A percentile compares a stretch with the other conserved stretches of the same genome.
Evolutionary conservation across 345 rosid species (phyloP).

Genomic region (Linum lewisii): DNA sequence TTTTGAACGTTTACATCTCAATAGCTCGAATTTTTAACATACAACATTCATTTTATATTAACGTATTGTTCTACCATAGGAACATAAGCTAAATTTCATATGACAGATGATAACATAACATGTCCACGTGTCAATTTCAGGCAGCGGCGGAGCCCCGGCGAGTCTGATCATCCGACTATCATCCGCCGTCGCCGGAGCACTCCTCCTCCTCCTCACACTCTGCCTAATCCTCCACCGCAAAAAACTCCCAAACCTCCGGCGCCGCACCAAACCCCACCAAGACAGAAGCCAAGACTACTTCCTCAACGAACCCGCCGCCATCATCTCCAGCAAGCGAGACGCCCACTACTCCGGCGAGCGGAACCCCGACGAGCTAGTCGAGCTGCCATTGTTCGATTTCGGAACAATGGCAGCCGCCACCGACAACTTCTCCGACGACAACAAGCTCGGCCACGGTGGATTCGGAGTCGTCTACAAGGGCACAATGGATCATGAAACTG

Average conservation of each 20-base stretch:
- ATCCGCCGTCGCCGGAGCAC: constrained; percentile 33
- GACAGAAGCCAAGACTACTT: constrained; percentile 62
- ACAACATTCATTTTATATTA: no score
- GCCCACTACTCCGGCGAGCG: constrained; percentile 29
- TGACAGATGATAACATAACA: no score
- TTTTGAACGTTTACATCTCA: no score
- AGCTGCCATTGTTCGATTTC: constrained; percentile 46
- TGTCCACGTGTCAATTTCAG: constrained; percentile 25
- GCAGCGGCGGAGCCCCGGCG: constrained; percentile 17
- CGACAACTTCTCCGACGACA: constrained; percentile 32
- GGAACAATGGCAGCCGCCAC: constrained; percentile 35
- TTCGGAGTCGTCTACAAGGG: not conserved
- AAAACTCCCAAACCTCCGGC: constrained; percentile 13
- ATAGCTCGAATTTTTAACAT: no score
- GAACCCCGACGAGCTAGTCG: constrained; percentile 30
- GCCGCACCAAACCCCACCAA: constrained; percentile 12
- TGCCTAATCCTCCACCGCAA: constrained; percentile 43
- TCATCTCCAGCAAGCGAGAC: constrained; percentile 51
- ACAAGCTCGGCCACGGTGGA: constrained; percentile 18
- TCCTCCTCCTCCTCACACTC: constrained; percentile 29
- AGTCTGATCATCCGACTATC: constrained; percentile 34
- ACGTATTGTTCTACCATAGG: no score
- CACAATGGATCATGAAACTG: not conserved
- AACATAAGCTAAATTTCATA: no score
- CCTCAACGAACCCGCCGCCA: constrained; percentile 47